These are phyloP conservation scores for Serendipita indica DNA, from an alignment of 768 basidiomycete genomes.

Conservation along the genomic window DNA sequence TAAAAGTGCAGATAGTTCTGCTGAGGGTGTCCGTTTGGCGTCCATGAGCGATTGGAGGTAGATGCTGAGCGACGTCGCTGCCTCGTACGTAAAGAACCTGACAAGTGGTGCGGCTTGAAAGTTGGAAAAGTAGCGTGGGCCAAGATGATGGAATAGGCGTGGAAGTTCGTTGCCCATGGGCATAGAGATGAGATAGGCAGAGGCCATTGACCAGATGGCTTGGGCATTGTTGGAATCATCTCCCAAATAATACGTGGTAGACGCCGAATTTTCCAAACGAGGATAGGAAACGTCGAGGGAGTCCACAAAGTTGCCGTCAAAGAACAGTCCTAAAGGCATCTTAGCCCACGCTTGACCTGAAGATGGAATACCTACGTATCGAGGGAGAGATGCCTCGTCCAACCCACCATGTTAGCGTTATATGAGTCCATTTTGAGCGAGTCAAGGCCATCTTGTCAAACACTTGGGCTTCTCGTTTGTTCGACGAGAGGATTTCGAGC, in stretches of 20 bases:
- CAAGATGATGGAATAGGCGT: constrained; percentile 64
- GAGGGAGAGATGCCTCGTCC: constrained; percentile 35
- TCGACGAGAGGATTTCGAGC: constrained; percentile 34
- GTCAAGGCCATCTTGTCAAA: constrained; percentile 35
- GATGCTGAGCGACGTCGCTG: constrained; percentile 71
- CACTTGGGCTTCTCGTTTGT: constrained; percentile 26
- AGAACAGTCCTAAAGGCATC: constrained; percentile 41
- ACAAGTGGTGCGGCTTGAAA: constrained; percentile 59
- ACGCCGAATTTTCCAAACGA: constrained; percentile 25
- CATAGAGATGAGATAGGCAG: constrained; percentile 42
- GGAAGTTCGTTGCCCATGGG: constrained; percentile 41
- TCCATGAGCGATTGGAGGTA: constrained; percentile 35
- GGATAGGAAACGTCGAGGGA: constrained; percentile 52
- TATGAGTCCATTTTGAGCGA: constrained; percentile 55
- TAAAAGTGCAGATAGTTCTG: constrained; percentile 27
- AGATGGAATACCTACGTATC: constrained; percentile 28
- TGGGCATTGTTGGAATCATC: constrained; percentile 26
- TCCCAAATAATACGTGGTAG: constrained; percentile 39
- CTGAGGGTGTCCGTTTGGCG: constrained; percentile 14
- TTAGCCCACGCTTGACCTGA: not conserved
- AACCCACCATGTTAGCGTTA: constrained; percentile 52
- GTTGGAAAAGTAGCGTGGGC: constrained; percentile 59
- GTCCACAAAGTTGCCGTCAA: constrained; percentile 58
- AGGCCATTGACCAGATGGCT: constrained; percentile 50
- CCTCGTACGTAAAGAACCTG: constrained; percentile 73